Base-by-base conservation (phyloP, 768 basidiomycete species). In the Crepidotus variabilis region DNA sequence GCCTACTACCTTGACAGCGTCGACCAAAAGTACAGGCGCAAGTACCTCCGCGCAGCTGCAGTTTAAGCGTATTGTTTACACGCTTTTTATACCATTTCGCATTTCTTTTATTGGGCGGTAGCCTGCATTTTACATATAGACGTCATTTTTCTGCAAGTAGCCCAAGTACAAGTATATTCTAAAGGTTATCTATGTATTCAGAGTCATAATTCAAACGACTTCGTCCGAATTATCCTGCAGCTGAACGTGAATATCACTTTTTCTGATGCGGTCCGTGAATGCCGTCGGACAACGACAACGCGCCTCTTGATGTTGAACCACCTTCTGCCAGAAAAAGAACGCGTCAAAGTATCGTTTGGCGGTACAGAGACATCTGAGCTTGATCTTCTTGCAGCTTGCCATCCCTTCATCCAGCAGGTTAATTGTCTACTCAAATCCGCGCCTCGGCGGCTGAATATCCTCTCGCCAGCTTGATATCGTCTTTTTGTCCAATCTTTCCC, bases 1-100 rank as follows among this genome's bases (percentile, higher is more conserved):
- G 78, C 88, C 18, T 98, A 88, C 78, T 98, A 98, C 81, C 89
- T 99, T 62, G 87, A 88, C 60, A 82, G 79, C 67, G 87, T 96
- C 65, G 97, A 98, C 74, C 75, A 79, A 65, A 94, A 94, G 75
- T 94, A 87, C 84, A 80, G 97, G 65, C 83, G 97, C 69, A 93
- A 89, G 71, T 99, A 99, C 74, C 73, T 78, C 57, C 71, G 75
- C 43, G 77, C 79, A 22, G 78, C 78, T 32, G 35, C 71, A 18
- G 75, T 71, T 57, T 77, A 62, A 72, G 51, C 60, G 60, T 51
- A 54, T 49, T 56, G 10, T 57, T 61, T 50, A 57, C 57, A 52
- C 59, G 33, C 22, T 21, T 50, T 49, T 48, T 34, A 51, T 45
- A 21, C n/a, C 23, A 32, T 20, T 34, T 54, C 13, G 21, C 21